Evolutionary conservation across 768 basidiomycete species (phyloP).

Genomic region (Leucosporidium scottii): DNA sequence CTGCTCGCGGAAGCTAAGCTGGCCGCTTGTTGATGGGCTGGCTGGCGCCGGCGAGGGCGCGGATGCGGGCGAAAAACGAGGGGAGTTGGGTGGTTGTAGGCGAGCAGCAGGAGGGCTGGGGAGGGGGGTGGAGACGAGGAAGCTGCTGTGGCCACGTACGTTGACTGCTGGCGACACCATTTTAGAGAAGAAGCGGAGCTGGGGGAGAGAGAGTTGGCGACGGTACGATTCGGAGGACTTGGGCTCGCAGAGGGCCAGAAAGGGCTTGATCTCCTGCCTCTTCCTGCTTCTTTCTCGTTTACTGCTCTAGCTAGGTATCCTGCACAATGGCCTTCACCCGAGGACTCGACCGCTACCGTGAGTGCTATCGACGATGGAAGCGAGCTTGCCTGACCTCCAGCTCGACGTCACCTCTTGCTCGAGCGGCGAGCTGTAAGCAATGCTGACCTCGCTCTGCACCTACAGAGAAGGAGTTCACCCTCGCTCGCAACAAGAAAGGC

Average conservation of each 20-base stretch:
- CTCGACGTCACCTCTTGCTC: background rate
- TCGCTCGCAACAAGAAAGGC: background rate
- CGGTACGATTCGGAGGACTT: background rate
- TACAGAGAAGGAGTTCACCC: background rate
- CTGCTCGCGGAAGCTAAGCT: too few relatives aligned
- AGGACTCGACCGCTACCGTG: too few relatives aligned
- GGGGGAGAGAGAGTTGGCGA: background rate
- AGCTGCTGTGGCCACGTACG: conserved; percentile 25
- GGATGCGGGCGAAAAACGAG: too few relatives aligned
- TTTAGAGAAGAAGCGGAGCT: background rate
- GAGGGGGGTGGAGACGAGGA: background rate
- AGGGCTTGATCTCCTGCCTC: background rate
- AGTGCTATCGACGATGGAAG: too few relatives aligned
- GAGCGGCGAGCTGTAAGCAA: background rate
- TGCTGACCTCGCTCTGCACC: background rate
- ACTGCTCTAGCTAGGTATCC: background rate
- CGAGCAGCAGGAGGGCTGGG: too few relatives aligned
- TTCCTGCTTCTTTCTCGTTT: too few relatives aligned
- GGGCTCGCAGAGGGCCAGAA: background rate
- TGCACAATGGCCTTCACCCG: background rate
- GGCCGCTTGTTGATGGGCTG: too few relatives aligned
- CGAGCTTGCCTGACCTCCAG: too few relatives aligned
- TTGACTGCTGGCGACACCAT: conserved; percentile 36
- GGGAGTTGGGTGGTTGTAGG: too few relatives aligned
- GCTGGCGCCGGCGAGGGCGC: too few relatives aligned